Evolutionary conservation across 164 flowering plant species (phyloP), one percentile per base, ranked within the genome.

Genomic region (Vitis rotundifolia): DNA sequence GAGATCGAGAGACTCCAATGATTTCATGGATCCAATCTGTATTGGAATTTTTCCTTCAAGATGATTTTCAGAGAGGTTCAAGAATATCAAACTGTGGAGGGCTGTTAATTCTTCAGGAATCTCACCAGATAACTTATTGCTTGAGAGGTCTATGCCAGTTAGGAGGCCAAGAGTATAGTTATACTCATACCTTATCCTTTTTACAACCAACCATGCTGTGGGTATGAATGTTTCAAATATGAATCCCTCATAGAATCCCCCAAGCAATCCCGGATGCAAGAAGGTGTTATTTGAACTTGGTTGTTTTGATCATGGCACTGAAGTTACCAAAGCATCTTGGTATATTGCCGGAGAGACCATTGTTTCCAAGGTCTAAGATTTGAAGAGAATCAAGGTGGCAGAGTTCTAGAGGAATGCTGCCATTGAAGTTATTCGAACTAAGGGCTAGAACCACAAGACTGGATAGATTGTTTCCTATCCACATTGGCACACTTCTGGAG

Each of bases 351-450:
- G 68, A n/a, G 1, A 84, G 68, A 11, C 5, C 22, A 67, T 87
- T 85, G 2, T 65, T 74, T 2, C 81, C 72, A 11, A 87, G 52
- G 37, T 86, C 82, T 11, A 85, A 22, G 26, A 22, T 22, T 22
- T 22, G 26, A 22, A 22, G 2, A 22, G 0, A 0, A 22, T 22
- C 2, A 22, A 22, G 26, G 26, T 22, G 26, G 26, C 26, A 1
- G 26, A 22, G 26, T 1, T 22, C 26, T 22, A 22, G 2, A 22
- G 26, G 26, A 22, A 22, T 22, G 0, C 26, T 22, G 26, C 26
- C 26, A 22, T 22, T 22, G 26, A 22, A 22, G 26, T 22, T 22
- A 22, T 22, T 22, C 26, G 26, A 22, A 22, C 26, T 1, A 22
- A 22, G 26, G 26, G 26, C 26, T 22, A 22, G 26, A 22, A 22